Percentiles rank a stretch among this genome's conserved stretches.
Evolutionary conservation across 2,329 filamentous ascomycete species (phyloP).

Genomic region (Trichoderma pleuroti): DNA sequence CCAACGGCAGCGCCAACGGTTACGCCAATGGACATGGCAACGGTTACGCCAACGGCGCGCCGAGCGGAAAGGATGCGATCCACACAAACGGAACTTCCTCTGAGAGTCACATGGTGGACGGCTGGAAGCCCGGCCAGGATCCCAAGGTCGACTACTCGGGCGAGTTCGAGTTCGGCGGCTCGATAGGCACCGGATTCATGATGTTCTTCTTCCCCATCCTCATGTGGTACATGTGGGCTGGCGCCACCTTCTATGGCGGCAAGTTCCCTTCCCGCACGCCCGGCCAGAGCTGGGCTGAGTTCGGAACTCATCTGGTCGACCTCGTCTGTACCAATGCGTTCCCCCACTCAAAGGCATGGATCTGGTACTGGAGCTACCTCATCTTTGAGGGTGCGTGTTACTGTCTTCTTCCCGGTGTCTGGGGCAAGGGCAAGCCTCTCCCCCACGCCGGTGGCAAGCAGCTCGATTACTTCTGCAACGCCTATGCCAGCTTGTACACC

Average conservation of each 20-base stretch:
- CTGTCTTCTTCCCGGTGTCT: slow-evolving; percentile 81
- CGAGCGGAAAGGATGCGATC: slow-evolving; percentile 21
- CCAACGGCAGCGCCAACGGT: not conserved
- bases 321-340: slow-evolving; percentile 82
- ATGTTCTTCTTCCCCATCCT: slow-evolving; percentile 91
- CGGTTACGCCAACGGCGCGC: slow-evolving; percentile 23
- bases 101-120: slow-evolving; percentile 41
- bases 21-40: slow-evolving; percentile 3
- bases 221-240: slow-evolving; percentile 99
- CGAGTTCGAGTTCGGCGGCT: slow-evolving; percentile 81
- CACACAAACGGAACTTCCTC: slow-evolving; percentile 23
- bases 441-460: slow-evolving; percentile 79
- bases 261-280: slow-evolving; percentile 65
- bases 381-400: slow-evolving; percentile 81
- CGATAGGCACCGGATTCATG: slow-evolving; percentile 73
- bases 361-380: slow-evolving; percentile 93
- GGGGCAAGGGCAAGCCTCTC: slow-evolving; percentile 82
- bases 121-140: slow-evolving; percentile 58
- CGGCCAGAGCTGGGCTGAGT: slow-evolving; percentile 67
- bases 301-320: slow-evolving; percentile 64
- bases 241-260: slow-evolving; percentile 87
- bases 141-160: slow-evolving; percentile 62
- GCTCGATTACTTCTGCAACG: slow-evolving; percentile 92
- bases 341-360: slow-evolving; percentile 78
- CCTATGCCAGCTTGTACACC: slow-evolving; percentile 79